Conservation (phyloP, 768 basidiomycete genomes). For the Suillus variegatus region DNA sequence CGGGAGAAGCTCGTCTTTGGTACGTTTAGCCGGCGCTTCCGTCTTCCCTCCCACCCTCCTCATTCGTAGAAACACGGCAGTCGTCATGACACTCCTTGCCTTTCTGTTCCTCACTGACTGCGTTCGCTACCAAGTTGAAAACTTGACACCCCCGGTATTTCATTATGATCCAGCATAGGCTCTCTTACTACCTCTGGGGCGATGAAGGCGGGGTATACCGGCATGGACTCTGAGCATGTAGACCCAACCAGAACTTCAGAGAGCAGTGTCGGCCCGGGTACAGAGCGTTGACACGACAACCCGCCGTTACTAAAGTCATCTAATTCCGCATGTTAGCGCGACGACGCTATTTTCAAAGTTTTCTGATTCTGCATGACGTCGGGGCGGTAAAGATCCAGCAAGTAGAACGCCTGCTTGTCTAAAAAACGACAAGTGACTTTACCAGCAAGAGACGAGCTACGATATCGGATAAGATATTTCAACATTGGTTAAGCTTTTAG, state of each 20-base stretch:
- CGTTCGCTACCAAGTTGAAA: conserved; percentile 41
- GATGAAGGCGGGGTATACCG: conserved; percentile 37
- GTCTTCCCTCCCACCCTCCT: neutral
- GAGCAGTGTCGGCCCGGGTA: conserved; percentile 6
- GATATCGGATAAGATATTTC: neutral
- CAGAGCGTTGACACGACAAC: conserved; percentile 9
- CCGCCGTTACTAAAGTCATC: neutral
- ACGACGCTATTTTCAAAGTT: neutral
- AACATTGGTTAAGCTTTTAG: neutral
- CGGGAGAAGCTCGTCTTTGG: conserved; percentile 65
- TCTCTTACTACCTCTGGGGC: conserved; percentile 65
- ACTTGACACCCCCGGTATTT: conserved; percentile 51
- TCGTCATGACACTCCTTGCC: conserved; percentile 39
- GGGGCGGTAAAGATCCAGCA: neutral
- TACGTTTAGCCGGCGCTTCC: conserved; percentile 34
- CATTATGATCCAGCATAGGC: conserved; percentile 49
- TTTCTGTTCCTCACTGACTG: conserved; percentile 52
- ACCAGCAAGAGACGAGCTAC: neutral
- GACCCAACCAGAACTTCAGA: conserved; percentile 19
- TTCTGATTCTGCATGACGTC: neutral
- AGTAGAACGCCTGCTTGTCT: neutral
- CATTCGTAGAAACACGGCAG: conserved; percentile 31
- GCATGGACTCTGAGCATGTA: conserved; percentile 25
- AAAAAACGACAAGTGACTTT: neutral
- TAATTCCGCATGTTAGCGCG: neutral